A percentile compares a stretch with the other conserved stretches of the same genome.
Conservation (phyloP, 306 rosid species). For the Mimosa bimucronata region DNA sequence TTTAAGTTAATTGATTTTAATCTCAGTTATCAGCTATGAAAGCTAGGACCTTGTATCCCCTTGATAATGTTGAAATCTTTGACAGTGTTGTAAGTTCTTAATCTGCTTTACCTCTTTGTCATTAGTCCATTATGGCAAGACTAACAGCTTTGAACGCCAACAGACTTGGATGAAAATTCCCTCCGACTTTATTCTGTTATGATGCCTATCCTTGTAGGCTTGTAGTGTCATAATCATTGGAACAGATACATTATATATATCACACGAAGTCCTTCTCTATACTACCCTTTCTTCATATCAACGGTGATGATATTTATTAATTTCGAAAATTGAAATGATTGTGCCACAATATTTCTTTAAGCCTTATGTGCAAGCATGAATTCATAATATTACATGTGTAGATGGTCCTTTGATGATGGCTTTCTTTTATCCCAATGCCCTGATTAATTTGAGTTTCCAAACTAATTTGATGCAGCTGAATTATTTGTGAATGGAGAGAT, state of each 20-base stretch:
- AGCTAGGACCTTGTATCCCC: not conserved
- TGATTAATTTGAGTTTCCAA: slow-evolving; percentile 18
- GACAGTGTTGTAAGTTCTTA: not conserved
- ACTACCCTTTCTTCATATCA: not conserved
- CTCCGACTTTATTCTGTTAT: too few species aligned
- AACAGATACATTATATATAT: not conserved
- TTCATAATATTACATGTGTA: not conserved
- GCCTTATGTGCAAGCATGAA: not conserved
- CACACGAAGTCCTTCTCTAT: too few species aligned
- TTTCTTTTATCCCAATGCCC: not conserved
- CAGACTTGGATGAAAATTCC: too few species aligned
- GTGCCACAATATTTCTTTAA: not conserved
- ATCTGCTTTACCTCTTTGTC: not conserved
- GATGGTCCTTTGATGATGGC: not conserved
- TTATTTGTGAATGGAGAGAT: slow-evolving; percentile 90
- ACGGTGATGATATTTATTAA: not conserved
- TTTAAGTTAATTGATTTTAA: not conserved
- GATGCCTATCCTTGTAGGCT: too few species aligned
- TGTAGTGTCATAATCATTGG: not conserved
- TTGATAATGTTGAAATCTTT: not conserved
- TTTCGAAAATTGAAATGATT: not conserved
- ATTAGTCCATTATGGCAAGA: slow-evolving; percentile 78
- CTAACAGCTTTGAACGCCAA: slow-evolving; percentile 69
- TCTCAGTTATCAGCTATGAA: not conserved
- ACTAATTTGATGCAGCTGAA: slow-evolving; percentile 68